These are phyloP conservation scores for Ambrosia artemisiifolia DNA, from an alignment of 129 eudicot species.

Conservation along the genomic window DNA sequence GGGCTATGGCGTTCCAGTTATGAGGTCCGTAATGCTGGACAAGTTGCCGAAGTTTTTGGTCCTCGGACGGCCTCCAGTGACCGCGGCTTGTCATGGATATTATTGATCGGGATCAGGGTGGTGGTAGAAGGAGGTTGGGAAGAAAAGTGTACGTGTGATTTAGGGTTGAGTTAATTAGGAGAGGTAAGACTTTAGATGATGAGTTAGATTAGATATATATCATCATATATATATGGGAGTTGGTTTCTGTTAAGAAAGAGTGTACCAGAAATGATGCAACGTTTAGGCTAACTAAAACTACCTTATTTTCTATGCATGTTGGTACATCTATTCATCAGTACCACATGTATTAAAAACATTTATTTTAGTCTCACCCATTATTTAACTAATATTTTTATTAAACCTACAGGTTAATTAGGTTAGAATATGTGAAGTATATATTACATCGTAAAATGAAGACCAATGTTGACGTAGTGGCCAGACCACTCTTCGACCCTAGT, in stretches of 20 bases:
- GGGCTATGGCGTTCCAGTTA: constrained; percentile 96
- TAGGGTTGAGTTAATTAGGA: neutral
- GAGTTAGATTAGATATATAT: constrained; percentile 2
- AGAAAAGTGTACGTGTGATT: neutral
- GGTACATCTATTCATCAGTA: constrained; percentile 16
- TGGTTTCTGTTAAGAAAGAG: constrained; percentile 60
- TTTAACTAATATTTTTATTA: no score
- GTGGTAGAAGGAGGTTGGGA: neutral
- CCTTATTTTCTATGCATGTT: constrained; percentile 11
- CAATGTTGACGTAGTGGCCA: no score
- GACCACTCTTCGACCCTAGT: no score
- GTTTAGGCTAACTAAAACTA: constrained; percentile 64
- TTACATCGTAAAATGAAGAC: no score
- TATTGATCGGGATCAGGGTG: neutral
- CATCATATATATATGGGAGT: no score
- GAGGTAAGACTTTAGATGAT: constrained; percentile 4
- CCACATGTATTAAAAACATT: neutral
- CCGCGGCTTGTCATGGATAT: constrained; percentile 69
- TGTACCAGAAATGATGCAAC: constrained; percentile 78
- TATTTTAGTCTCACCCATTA: no score
- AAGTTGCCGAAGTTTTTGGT: constrained; percentile 74
- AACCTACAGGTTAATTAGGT: no score
- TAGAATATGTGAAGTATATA: no score
- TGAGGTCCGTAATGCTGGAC: constrained; percentile 90
- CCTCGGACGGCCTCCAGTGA: constrained; percentile 95